These are phyloP conservation scores for Phoma sp. DNA, from an alignment of 2,329 filamentous ascomycete genomes.

Conservation along the genomic window DNA sequence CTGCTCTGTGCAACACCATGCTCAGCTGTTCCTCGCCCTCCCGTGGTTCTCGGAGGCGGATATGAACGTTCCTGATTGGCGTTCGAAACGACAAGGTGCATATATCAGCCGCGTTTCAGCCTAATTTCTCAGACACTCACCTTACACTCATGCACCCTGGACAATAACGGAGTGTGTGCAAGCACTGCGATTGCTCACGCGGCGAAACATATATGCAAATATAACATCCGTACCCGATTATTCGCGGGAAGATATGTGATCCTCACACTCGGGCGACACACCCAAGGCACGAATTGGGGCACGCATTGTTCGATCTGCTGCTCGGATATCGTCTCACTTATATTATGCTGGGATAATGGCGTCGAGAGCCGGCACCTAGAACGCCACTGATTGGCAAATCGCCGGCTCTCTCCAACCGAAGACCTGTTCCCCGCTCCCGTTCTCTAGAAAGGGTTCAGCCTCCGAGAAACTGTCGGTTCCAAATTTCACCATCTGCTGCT, in stretches of 20 bases:
- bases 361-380: slow-evolving; percentile 1
- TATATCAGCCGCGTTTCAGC: slow-evolving; percentile 29
- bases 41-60: background rate
- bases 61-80: background rate
- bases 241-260: slow-evolving; percentile 8
- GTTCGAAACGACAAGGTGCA: background rate
- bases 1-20: background rate
- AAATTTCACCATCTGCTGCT: slow-evolving; percentile 6
- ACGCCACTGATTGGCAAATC: background rate
- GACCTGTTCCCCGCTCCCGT: background rate
- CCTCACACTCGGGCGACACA: background rate
- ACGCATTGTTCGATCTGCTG: slow-evolving; percentile 7
- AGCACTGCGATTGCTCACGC: background rate
- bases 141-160: slow-evolving; percentile 16
- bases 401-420: background rate
- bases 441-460: slow-evolving; percentile 2
- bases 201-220: slow-evolving; percentile 3
- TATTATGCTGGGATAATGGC: slow-evolving; percentile 3
- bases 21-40: background rate
- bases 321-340: slow-evolving; percentile 2
- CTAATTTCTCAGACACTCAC: slow-evolving; percentile 30
- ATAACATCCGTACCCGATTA: background rate
- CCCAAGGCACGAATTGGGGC: background rate
- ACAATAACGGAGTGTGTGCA: slow-evolving; percentile 14
- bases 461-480: slow-evolving; percentile 1